phyloP scores from a whole-genome alignment of 345 rosid genomes.

The Zanthoxylum bungeanum region DNA sequence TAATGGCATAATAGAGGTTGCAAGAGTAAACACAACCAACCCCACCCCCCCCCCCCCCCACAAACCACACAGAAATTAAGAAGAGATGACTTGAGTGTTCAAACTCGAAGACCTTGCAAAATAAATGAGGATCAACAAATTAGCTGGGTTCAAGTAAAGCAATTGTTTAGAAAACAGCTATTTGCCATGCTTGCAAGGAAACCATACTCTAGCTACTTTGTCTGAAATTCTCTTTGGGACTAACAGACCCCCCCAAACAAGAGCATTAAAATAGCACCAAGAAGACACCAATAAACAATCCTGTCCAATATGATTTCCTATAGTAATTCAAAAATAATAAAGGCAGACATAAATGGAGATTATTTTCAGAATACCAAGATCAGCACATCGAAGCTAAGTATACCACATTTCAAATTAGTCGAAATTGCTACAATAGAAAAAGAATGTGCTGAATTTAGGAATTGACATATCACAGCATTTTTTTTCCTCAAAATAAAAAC shows the following conservation, averaged over 20 bases:
- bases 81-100: not conserved
- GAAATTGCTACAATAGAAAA: too few species aligned
- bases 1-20: not conserved
- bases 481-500: too few species aligned
- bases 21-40: too few species aligned
- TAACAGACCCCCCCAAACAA: not conserved
- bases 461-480: too few species aligned
- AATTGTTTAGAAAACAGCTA: conserved; percentile 4
- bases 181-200: not conserved
- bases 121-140: not conserved
- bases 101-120: not conserved
- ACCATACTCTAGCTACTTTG: not conserved
- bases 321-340: not conserved
- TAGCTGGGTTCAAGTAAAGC: not conserved
- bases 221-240: not conserved
- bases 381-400: too few species aligned
- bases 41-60: too few species aligned
- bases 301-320: not conserved
- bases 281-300: not conserved
- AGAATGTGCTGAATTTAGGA: too few species aligned
- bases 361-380: too few species aligned
- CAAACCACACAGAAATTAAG: not conserved
- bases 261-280: too few species aligned
- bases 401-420: too few species aligned
- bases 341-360: too few species aligned